Conservation (phyloP, 441 rosid species). For the Syzygium malaccense region DNA sequence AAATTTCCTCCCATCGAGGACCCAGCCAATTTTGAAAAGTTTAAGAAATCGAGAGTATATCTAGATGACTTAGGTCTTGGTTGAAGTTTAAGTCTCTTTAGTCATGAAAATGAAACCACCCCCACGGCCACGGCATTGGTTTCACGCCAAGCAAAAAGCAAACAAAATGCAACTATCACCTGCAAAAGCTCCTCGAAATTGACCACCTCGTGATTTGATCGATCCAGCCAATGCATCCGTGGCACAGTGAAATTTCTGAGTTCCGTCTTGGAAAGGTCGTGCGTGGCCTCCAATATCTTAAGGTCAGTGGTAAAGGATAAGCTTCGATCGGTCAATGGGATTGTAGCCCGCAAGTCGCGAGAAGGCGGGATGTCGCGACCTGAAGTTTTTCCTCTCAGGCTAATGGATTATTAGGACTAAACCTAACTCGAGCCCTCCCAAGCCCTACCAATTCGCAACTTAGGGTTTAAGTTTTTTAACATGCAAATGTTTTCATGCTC, state of each 20-base stretch:
- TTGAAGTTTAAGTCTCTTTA: background rate
- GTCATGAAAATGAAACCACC: background rate
- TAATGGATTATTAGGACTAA: too few relatives aligned
- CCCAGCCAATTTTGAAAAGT: background rate
- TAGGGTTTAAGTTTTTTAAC: too few relatives aligned
- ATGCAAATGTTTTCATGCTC: too few relatives aligned
- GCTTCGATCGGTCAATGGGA: background rate
- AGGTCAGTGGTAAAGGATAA: background rate
- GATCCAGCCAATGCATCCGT: background rate
- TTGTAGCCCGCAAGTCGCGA: background rate
- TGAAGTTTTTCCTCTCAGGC: too few relatives aligned
- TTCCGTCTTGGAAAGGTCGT: background rate
- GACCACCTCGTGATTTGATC: background rate
- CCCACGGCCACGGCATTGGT: background rate
- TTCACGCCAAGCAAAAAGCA: background rate
- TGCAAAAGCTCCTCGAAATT: background rate
- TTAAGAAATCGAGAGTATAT: background rate
- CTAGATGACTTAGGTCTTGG: background rate
- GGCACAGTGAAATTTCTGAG: background rate
- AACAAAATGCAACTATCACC: background rate
- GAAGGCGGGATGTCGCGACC: too few relatives aligned
- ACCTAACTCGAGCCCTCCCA: too few relatives aligned
- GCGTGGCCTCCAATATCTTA: background rate
- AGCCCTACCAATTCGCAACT: too few relatives aligned
- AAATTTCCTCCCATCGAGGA: background rate